phyloP scores from a whole-genome alignment of 805 yeast genomes.

The Candida orba region DNA sequence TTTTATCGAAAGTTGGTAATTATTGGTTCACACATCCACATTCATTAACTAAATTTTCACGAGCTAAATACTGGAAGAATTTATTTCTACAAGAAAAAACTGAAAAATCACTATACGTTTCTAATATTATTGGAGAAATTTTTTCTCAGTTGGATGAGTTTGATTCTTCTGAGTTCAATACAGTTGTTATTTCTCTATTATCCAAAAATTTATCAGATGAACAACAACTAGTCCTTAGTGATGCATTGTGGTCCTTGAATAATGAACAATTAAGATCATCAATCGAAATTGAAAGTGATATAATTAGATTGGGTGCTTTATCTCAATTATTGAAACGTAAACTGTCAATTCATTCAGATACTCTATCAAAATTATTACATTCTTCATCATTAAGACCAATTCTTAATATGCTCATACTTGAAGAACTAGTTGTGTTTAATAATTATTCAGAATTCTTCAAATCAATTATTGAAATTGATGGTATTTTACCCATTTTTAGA shows the following conservation, averaged over 20 bases:
- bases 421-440: constrained; percentile 14
- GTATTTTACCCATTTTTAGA: constrained; percentile 12
- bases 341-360: constrained; percentile 9
- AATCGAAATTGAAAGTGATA: background rate
- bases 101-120: constrained; percentile 24
- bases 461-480: constrained; percentile 5
- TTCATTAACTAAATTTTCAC: constrained; percentile 12
- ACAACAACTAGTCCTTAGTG: constrained; percentile 21
- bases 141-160: constrained; percentile 25
- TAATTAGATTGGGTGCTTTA: constrained; percentile 11
- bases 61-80: constrained; percentile 24
- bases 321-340: constrained; percentile 12
- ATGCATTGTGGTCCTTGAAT: constrained; percentile 21
- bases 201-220: constrained; percentile 8
- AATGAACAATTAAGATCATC: constrained; percentile 11
- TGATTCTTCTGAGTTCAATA: constrained; percentile 10
- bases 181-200: constrained; percentile 2
- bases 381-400: background rate
- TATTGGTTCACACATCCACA: constrained; percentile 22
- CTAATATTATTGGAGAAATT: constrained; percentile 30
- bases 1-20: constrained; percentile 41
- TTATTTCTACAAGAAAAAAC: constrained; percentile 15
- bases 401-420: constrained; percentile 8
- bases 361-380: constrained; percentile 1
- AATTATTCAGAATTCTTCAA: constrained; percentile 9